Percentiles rank a stretch among this genome's conserved stretches.
These are phyloP conservation scores for Lodderomyces pseudojiufengensis DNA, from an alignment of 1,139 yeast species.

Conservation along the genomic window DNA sequence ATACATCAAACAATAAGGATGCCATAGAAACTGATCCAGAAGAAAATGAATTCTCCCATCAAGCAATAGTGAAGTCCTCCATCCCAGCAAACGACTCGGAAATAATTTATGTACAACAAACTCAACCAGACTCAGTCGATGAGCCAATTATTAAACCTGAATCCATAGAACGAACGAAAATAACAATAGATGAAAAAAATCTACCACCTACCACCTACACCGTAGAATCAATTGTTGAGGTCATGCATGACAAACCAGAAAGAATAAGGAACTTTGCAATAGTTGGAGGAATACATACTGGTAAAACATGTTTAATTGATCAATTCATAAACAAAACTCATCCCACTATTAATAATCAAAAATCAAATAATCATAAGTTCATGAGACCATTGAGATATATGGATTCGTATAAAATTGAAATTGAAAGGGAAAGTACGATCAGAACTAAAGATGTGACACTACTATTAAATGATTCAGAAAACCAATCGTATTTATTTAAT, in stretches of 20 bases:
- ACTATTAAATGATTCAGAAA: conserved; percentile 52
- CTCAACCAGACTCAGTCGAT: conserved; percentile 16
- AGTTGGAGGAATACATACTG: conserved; percentile 81
- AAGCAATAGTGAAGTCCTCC: conserved; percentile 10
- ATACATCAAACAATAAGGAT: conserved; percentile 16
- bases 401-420: conserved; percentile 69
- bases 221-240: conserved; percentile 54
- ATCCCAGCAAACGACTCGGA: conserved; percentile 9
- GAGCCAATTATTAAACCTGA: conserved; percentile 70
- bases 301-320: conserved; percentile 82
- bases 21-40: conserved; percentile 5
- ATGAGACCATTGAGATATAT: conserved; percentile 55
- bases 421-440: conserved; percentile 66
- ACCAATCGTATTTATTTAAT: conserved; percentile 57
- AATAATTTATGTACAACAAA: conserved; percentile 22
- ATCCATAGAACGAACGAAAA: conserved; percentile 37
- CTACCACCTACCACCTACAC: conserved; percentile 63
- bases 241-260: conserved; percentile 51
- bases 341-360: conserved; percentile 24
- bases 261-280: conserved; percentile 75
- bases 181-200: conserved; percentile 35
- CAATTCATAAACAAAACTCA: conserved; percentile 66
- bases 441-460: conserved; percentile 62
- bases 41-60: conserved; percentile 6
- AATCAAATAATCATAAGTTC: conserved; percentile 26